Evolutionary conservation across 805 yeast species (phyloP).

Genomic region (Lipomyces yamadae): DNA sequence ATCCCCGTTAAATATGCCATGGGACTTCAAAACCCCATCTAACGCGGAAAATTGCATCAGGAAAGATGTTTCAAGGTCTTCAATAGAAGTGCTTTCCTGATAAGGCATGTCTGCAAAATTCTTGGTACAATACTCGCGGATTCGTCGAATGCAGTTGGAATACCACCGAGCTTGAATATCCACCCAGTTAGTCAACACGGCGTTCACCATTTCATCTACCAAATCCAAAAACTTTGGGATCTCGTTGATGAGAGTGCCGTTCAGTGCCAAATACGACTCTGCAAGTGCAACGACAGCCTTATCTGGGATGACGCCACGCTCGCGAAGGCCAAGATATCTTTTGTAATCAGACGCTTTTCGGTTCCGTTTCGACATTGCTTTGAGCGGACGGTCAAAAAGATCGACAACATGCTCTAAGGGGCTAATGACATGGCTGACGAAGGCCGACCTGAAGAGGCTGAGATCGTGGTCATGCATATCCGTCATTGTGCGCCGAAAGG

Average conservation of each 20-base stretch:
- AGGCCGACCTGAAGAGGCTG: conserved; percentile 18
- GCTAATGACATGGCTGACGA: conserved; percentile 21
- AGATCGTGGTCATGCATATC: conserved; percentile 24
- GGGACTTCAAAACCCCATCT: conserved; percentile 5
- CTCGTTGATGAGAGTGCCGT: conserved; percentile 19
- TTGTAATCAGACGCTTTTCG: conserved; percentile 23
- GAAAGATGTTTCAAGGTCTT: conserved; percentile 26
- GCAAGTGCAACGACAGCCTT: conserved; percentile 8
- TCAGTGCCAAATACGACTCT: conserved; percentile 17
- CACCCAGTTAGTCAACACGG: conserved; percentile 25
- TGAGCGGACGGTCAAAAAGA: conserved; percentile 23
- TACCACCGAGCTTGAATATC: conserved; percentile 27
- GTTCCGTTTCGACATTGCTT: conserved; percentile 27
- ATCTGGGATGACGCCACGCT: conserved; percentile 23
- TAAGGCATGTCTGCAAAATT: background rate
- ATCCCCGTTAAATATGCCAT: conserved; percentile 14
- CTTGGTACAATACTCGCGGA: conserved; percentile 10
- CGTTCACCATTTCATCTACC: conserved; percentile 22
- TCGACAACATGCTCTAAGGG: conserved; percentile 27
- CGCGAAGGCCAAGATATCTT: conserved; percentile 15
- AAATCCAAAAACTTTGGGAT: conserved; percentile 22
- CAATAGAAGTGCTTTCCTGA: conserved; percentile 3
- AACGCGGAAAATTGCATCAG: conserved; percentile 15
- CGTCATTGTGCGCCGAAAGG: conserved; percentile 13
- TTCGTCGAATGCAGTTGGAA: conserved; percentile 10